These are phyloP conservation scores for Colletotrichum sidae DNA, from an alignment of 2,329 filamentous ascomycete species.

Conservation along the genomic window DNA sequence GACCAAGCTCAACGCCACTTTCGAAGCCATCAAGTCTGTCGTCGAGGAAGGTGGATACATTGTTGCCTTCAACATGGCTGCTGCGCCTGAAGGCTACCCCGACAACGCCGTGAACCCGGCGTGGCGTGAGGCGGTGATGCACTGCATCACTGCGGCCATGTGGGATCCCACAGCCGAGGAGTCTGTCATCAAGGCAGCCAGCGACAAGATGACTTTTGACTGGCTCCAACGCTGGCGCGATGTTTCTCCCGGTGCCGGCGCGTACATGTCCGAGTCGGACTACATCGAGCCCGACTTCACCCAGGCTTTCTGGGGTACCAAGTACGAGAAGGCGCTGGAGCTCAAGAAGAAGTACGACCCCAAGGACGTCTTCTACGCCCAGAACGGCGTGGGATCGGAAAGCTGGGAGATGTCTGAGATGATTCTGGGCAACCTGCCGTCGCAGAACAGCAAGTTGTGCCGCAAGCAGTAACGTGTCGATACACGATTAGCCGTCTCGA, in stretches of 20 bases:
- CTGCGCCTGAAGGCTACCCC: slow-evolving; percentile 39
- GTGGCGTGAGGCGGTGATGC: slow-evolving; percentile 57
- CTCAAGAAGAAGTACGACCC: slow-evolving; percentile 39
- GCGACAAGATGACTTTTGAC: slow-evolving; percentile 42
- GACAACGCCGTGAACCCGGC: slow-evolving; percentile 60
- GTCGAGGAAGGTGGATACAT: slow-evolving; percentile 43
- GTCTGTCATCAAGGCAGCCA: slow-evolving; percentile 44
- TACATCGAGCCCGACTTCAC: slow-evolving; percentile 38
- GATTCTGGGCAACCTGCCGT: slow-evolving; percentile 38
- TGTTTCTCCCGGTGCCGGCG: slow-evolving; percentile 38
- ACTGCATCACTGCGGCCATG: slow-evolving; percentile 44
- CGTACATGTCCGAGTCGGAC: slow-evolving; percentile 43
- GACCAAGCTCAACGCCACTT: slow-evolving; percentile 43
- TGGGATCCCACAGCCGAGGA: slow-evolving; percentile 48
- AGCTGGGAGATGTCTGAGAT: slow-evolving; percentile 37
- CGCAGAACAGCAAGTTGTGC: slow-evolving; percentile 41
- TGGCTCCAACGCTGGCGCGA: slow-evolving; percentile 51
- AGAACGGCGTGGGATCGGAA: slow-evolving; percentile 37
- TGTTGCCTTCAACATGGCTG: slow-evolving; percentile 46
- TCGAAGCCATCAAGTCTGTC: slow-evolving; percentile 42
- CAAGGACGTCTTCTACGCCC: slow-evolving; percentile 37
- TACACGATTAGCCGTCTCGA: background rate
- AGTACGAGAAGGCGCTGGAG: slow-evolving; percentile 33
- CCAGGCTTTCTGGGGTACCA: slow-evolving; percentile 39
- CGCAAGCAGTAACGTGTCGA: slow-evolving; percentile 16